phyloP scores from a whole-genome alignment of 192 early-diverging fungal genomes.

The Coemansia sp. region DNA sequence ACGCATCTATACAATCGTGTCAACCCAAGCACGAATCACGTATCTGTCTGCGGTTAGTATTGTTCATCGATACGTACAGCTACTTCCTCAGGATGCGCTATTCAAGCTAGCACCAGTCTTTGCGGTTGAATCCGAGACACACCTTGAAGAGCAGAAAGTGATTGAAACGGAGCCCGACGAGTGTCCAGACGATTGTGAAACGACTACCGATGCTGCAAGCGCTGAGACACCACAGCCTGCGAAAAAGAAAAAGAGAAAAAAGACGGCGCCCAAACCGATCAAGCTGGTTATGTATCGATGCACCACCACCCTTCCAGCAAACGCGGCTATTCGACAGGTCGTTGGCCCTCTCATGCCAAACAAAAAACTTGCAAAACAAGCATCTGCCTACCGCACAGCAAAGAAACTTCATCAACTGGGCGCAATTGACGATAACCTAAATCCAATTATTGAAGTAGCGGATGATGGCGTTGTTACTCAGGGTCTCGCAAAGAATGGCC shows the following conservation, averaged over 20 bases:
- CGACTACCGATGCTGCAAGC: neutral
- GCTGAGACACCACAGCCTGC: neutral
- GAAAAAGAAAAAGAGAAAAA: conserved; percentile 9
- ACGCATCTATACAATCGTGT: conserved; percentile 58
- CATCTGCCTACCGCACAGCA: conserved; percentile 69
- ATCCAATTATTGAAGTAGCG: conserved; percentile 52
- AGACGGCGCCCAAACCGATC: conserved; percentile 13
- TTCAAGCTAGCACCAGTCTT: conserved; percentile 61
- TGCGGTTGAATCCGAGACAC: conserved; percentile 17
- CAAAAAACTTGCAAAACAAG: conserved; percentile 66
- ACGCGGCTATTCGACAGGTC: conserved; percentile 60
- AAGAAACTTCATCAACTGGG: conserved; percentile 66
- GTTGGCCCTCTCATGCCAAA: conserved; percentile 57
- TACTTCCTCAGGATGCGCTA: conserved; percentile 66
- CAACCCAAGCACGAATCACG: conserved; percentile 73
- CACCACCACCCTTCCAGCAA: conserved; percentile 60
- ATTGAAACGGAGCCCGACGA: neutral
- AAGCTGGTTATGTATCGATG: conserved; percentile 42
- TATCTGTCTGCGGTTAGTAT: conserved; percentile 64
- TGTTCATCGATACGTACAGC: conserved; percentile 70
- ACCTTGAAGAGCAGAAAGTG: neutral
- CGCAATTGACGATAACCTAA: conserved; percentile 73
- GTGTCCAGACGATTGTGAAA: neutral
- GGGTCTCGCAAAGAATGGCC: neutral
- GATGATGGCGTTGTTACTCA: conserved; percentile 11